Percentiles rank a stretch among this genome's conserved stretches.
Evolutionary conservation across 768 basidiomycete genomes (phyloP).

Genomic region (Crucibulum laeve): DNA sequence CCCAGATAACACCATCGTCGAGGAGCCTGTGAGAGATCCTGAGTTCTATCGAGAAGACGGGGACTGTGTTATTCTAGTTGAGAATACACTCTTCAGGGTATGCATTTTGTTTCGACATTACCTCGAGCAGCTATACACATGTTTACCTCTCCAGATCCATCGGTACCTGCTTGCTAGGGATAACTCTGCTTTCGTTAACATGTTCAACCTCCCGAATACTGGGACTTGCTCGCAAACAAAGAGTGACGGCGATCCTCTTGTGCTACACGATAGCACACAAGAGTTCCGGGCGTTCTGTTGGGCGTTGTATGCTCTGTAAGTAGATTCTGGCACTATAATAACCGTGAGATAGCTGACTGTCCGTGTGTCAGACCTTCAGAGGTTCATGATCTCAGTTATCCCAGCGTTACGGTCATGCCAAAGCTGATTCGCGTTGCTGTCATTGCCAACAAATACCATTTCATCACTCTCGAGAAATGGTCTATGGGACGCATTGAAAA

Average conservation of each 20-base stretch:
- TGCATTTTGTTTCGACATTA: neutral
- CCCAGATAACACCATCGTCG: neutral
- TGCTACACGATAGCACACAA: conserved; percentile 7
- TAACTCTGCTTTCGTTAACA: conserved; percentile 7
- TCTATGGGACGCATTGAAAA: neutral
- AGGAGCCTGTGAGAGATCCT: neutral
- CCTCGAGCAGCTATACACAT: neutral
- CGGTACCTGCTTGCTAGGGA: conserved; percentile 10
- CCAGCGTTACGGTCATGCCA: neutral
- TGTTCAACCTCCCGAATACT: conserved; percentile 7
- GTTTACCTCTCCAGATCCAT: conserved; percentile 7
- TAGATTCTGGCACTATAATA: neutral
- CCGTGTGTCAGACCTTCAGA: neutral
- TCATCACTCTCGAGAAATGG: conserved; percentile 5
- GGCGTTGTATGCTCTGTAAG: conserved; percentile 14
- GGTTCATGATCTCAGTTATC: neutral
- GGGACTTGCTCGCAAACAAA: neutral
- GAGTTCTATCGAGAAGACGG: conserved; percentile 9
- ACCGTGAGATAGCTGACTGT: neutral
- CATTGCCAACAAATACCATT: conserved; percentile 9
- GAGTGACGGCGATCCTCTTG: conserved; percentile 11
- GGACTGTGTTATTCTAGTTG: conserved; percentile 9
- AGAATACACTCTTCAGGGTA: conserved; percentile 12
- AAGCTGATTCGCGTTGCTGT: neutral
- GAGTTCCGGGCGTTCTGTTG: conserved; percentile 15